Base-by-base conservation (phyloP, 139 green algal species). In the Yamagishiella unicocca region DNA sequence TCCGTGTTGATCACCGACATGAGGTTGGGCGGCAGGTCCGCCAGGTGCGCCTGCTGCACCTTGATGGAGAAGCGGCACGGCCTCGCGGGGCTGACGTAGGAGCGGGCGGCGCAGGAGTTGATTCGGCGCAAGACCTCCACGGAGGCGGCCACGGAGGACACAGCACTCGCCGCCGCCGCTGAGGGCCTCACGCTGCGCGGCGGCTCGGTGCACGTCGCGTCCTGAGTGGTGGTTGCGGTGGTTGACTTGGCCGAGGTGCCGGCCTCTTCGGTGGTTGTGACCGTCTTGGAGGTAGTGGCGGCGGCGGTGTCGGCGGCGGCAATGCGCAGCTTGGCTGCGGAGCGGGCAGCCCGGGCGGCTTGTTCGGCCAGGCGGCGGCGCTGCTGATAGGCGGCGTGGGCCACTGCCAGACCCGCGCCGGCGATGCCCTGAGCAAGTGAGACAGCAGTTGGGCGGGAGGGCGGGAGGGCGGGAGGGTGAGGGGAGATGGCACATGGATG, bases 341-440 rank as follows among this genome's bases (percentile, higher is more conserved):
- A 4, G 31, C 67, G 67, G 38, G 71, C 71, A 14, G 71, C 73
- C 43, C 27, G n/a, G 7, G n/a, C 33, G 45, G 74, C 74, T 8
- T 31, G 46, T 31, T 82, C 74, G 17, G 50, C 31, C 5, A 35
- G 1, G 19, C 76, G 76, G 35, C 53, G 53, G 35, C 76, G 76
- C 76, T 83, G 53, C 76, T 54, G 53, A 53, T 71, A 83, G 37
- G 37, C 53, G 17, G 76, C 76, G 76, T 83, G 54, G 24, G 35
- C 76, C 21, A 83, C 19, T 1, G 29, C 76, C 9, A 83, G 37
- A 1, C 12, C 76, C 21, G 53, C 58, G 12, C 53, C 76, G 19
- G 76, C 76, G 76, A 83, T 61, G 24, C 21, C 76, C 76, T 83
- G 74, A 21, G 38, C n/a, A n/a, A n/a, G n/a, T n/a, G n/a, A n/a